Conservation (phyloP, 2,329 filamentous ascomycete species). For the Colletotrichum sidae region DNA sequence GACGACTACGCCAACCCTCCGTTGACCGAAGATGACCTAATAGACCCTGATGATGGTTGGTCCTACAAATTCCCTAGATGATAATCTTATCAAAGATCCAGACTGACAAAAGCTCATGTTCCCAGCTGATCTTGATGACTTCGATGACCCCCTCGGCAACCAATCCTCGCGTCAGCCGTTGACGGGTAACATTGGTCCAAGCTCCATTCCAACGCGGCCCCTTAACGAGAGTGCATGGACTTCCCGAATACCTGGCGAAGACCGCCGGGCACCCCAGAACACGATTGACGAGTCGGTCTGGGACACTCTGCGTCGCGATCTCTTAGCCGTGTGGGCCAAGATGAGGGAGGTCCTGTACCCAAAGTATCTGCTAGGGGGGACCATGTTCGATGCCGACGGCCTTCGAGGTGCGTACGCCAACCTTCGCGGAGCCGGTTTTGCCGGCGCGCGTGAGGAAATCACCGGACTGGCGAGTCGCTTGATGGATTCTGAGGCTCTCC, state of each 20-base stretch:
- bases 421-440: conserved; percentile 67
- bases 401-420: conserved; percentile 72
- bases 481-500: conserved; percentile 71
- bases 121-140: conserved; percentile 86
- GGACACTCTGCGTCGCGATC: conserved; percentile 93
- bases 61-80: not conserved
- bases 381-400: conserved; percentile 69
- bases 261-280: conserved; percentile 87
- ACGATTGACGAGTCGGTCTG: conserved; percentile 98
- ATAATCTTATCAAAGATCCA: too few species aligned
- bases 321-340: conserved; percentile 96
- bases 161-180: conserved; percentile 81
- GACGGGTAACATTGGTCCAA: conserved; percentile 82
- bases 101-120: too few species aligned
- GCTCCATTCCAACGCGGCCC: conserved; percentile 63
- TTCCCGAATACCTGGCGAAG: conserved; percentile 90
- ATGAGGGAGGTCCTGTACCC: conserved; percentile 97
- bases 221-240: conserved; percentile 87
- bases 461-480: conserved; percentile 70
- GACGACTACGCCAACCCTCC: conserved; percentile 72
- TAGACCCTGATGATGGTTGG: conserved; percentile 83
- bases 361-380: conserved; percentile 85
- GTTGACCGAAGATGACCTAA: conserved; percentile 76
- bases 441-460: conserved; percentile 71
- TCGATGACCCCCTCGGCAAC: conserved; percentile 83